phyloP scores from a whole-genome alignment of 2,329 filamentous ascomycete species.

The Phialophora macrospora region DNA sequence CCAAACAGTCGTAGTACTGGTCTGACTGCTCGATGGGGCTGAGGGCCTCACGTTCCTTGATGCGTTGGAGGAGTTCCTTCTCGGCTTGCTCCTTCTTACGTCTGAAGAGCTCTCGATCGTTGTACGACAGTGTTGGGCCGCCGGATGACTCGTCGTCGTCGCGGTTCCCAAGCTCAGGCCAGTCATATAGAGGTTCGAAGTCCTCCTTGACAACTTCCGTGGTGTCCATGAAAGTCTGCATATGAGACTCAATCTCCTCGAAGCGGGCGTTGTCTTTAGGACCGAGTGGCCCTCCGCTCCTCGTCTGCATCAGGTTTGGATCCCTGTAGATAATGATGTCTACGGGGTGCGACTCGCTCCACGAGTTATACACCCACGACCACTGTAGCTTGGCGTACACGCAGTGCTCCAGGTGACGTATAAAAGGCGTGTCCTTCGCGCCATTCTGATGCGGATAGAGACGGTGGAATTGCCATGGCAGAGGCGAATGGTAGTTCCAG shows the following conservation, averaged over 20 bases:
- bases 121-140: background rate
- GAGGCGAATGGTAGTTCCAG: constrained; percentile 31
- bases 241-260: constrained; percentile 11
- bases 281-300: background rate
- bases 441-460: constrained; percentile 17
- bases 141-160: constrained; percentile 8
- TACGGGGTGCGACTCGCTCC: background rate
- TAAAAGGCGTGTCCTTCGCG: constrained; percentile 18
- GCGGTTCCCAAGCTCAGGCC: constrained; percentile 14
- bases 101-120: background rate
- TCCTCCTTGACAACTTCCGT: constrained; percentile 4
- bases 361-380: constrained; percentile 16
- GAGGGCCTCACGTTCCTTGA: background rate
- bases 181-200: constrained; percentile 18
- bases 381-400: constrained; percentile 27
- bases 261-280: constrained; percentile 3
- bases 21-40: constrained; percentile 4
- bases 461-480: constrained; percentile 27
- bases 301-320: background rate
- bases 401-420: constrained; percentile 18
- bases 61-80: background rate
- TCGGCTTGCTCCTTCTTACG: background rate
- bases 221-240: background rate
- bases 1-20: constrained; percentile 25
- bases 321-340: background rate